Evolutionary conservation across 257 asterid genomes (phyloP), one percentile per base, ranked within the genome.

Genomic region (Gynochthodes officinalis): DNA sequence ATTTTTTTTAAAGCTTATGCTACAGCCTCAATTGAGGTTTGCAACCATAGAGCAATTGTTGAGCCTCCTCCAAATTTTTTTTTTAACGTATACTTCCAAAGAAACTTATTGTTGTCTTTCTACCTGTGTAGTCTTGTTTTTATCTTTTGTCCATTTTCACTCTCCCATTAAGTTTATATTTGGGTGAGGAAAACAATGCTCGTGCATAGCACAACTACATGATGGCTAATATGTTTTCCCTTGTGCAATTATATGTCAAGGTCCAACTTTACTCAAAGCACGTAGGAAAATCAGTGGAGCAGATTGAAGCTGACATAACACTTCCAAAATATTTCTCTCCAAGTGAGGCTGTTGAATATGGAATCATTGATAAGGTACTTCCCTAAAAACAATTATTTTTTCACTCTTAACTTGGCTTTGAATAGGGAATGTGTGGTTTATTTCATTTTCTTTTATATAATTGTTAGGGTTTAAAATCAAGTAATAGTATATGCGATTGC

Each of bases 241-340:
- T 15, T 46, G 52, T 54, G 65, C 72, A 42, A 76, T 76, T 69
- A 43, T 72, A 60, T 77, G 76, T 83, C 77, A 79, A 95, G 99
- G 98, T 95, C 67, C 86, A 92, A 77, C 89, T 95, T 62, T 92
- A 84, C 23, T 73, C 98, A 14, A 80, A 76, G 76, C 90, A 87
- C 72, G 87, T 75, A 37, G 99, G 99, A 50, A 95, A 95, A 83
- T 81, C 97, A 44, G 79, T 81, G 0, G 96, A 92, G 85, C 85
- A 95, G 91, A 95, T 95, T 72, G 96, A 92, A 84, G 92, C 79
- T 35, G 99, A 95, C 85, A 90, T 92, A 76, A 87, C 87, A 82
- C 93, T 95, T 57, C 99, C 99, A 50, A 95, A 90, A 80, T 95
- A 95, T 77, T 95, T 95, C 68, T 92, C 91, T 78, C 99, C 98